These are phyloP conservation scores for Cladosporium colombiae DNA, from an alignment of 2,329 filamentous ascomycete species.

Conservation along the genomic window DNA sequence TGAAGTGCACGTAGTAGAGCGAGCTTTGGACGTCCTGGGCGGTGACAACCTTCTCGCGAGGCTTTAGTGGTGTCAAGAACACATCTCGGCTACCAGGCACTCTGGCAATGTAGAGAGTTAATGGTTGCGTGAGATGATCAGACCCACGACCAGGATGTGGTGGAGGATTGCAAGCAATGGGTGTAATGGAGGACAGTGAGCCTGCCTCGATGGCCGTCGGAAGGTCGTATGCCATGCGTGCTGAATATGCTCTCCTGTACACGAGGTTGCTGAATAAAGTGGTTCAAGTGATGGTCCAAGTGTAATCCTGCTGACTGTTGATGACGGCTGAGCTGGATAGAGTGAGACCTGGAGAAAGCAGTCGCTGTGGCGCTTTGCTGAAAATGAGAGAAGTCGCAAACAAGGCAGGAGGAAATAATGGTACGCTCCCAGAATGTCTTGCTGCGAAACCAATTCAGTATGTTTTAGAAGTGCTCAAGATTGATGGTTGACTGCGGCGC, in stretches of 20 bases:
- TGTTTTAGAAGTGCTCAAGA: background rate
- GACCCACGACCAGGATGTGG: conserved; percentile 65
- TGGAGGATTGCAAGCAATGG: conserved; percentile 82
- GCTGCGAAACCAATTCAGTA: background rate
- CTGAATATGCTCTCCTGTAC: background rate
- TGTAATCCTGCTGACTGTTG: background rate
- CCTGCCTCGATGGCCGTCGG: conserved; percentile 67
- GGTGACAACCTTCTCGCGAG: conserved; percentile 83
- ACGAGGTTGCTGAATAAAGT: background rate
- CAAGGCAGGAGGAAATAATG: background rate
- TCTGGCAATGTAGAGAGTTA: conserved; percentile 87
- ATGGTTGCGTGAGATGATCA: conserved; percentile 66
- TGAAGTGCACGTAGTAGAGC: conserved; percentile 87
- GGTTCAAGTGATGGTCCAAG: background rate
- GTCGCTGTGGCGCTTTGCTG: background rate
- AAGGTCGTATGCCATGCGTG: conserved; percentile 31
- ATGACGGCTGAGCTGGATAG: background rate
- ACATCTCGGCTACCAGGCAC: conserved; percentile 92
- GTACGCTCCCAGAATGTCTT: background rate
- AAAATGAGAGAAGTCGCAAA: background rate
- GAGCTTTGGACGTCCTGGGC: conserved; percentile 82
- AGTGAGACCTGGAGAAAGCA: background rate
- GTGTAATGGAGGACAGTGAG: conserved; percentile 77
- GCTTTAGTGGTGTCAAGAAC: conserved; percentile 88
- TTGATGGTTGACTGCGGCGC: background rate